A percentile compares a stretch with the other conserved stretches of the same genome.
Conservation (phyloP, 306 rosid genomes). For the Fagus crenata region DNA sequence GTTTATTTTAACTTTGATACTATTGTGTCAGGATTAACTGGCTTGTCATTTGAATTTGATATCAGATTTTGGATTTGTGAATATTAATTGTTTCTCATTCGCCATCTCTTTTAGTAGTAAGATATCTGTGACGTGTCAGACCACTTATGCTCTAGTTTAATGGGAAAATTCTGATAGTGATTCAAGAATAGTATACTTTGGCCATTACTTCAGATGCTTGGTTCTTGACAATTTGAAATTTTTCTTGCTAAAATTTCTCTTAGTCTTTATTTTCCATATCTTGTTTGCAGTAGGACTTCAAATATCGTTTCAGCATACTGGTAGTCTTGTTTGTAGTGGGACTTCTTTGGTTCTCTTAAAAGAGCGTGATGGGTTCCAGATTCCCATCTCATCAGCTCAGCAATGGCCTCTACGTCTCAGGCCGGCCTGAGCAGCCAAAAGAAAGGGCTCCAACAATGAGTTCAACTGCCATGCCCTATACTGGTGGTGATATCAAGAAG, state of each 20-base stretch:
- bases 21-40: conserved; percentile 5
- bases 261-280: neutral
- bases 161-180: neutral
- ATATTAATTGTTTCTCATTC: neutral
- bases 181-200: neutral
- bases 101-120: neutral
- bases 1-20: neutral
- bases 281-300: conserved; percentile 51
- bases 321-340: conserved; percentile 10
- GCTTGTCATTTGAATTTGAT: neutral
- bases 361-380: conserved; percentile 85
- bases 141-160: conserved; percentile 1
- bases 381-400: conserved; percentile 99
- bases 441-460: conserved; percentile 95
- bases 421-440: conserved; percentile 98
- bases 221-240: neutral
- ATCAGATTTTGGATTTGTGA: conserved; percentile 8
- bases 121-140: neutral
- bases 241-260: neutral
- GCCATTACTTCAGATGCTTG: neutral
- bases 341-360: conserved; percentile 35
- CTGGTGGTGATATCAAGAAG: conserved; percentile 95
- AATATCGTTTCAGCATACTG: conserved; percentile 19
- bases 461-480: conserved; percentile 91
- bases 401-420: conserved; percentile 96